Conservation (phyloP, 441 rosid species). For the Populus trichocarpa region DNA sequence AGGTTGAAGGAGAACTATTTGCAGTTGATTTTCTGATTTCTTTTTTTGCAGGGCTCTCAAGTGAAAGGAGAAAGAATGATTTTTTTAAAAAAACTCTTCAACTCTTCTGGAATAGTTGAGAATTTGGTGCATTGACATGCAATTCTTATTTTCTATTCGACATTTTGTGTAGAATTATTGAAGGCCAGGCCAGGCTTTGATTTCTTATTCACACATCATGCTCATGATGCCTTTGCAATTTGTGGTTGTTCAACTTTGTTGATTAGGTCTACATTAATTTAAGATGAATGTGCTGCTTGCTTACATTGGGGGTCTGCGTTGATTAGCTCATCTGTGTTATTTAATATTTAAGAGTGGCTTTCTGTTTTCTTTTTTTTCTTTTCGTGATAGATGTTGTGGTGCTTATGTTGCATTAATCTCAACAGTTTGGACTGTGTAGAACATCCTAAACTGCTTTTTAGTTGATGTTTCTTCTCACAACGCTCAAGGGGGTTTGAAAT, state of each 20-base stretch:
- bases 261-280: background rate
- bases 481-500: background rate
- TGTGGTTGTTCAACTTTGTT: background rate
- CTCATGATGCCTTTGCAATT: background rate
- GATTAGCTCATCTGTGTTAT: no score
- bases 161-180: no score
- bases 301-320: conserved; percentile 2
- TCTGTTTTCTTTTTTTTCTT: no score
- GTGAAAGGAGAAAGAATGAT: background rate
- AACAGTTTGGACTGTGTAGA: no score
- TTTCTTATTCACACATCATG: background rate
- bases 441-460: background rate
- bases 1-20: background rate
- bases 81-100: no score
- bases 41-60: background rate
- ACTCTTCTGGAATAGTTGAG: background rate
- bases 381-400: no score
- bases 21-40: background rate
- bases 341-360: no score
- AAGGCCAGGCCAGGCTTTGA: no score
- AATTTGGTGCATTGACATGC: background rate
- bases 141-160: background rate
- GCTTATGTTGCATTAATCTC: no score
- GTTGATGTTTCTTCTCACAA: background rate
- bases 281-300: conserved; percentile 4